Conservation (phyloP, 345 rosid species). For the Rhodamnia argentea region DNA sequence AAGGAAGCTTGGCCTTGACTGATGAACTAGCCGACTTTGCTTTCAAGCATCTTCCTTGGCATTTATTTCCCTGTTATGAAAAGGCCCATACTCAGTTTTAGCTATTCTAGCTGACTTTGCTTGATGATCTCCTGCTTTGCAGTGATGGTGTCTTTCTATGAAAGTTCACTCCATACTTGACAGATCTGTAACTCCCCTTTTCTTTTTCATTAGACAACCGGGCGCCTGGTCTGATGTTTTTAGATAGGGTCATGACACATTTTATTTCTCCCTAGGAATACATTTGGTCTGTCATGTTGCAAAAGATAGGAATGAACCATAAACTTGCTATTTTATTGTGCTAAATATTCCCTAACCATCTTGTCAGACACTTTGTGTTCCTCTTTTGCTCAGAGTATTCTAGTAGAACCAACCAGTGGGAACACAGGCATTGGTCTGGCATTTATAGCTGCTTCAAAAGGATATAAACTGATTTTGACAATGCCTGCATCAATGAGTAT, state of each 20-base stretch:
- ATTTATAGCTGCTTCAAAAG: conserved; percentile 71
- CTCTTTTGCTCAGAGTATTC: conserved; percentile 38
- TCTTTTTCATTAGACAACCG: background rate
- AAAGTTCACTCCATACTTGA: background rate
- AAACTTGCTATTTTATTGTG: background rate
- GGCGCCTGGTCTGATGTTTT: background rate
- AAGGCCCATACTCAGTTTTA: background rate
- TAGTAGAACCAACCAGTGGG: conserved; percentile 89
- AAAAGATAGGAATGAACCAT: background rate
- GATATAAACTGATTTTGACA: conserved; percentile 58
- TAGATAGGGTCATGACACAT: background rate
- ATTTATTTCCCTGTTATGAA: background rate
- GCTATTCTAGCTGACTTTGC: background rate
- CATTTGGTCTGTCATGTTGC: background rate
- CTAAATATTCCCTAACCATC: background rate
- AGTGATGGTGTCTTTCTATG: background rate
- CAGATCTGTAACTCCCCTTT: background rate
- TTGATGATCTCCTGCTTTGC: background rate
- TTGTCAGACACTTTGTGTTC: background rate
- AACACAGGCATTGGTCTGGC: conserved; percentile 95
- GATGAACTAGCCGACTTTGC: background rate
- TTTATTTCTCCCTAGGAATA: background rate
- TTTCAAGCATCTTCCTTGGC: background rate
- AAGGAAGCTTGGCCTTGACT: background rate
- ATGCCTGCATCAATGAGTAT: conserved; percentile 85